Evolutionary conservation across 2,329 filamentous ascomycete genomes (phyloP).

Genomic region (Aotearoamyces nothofagi): DNA sequence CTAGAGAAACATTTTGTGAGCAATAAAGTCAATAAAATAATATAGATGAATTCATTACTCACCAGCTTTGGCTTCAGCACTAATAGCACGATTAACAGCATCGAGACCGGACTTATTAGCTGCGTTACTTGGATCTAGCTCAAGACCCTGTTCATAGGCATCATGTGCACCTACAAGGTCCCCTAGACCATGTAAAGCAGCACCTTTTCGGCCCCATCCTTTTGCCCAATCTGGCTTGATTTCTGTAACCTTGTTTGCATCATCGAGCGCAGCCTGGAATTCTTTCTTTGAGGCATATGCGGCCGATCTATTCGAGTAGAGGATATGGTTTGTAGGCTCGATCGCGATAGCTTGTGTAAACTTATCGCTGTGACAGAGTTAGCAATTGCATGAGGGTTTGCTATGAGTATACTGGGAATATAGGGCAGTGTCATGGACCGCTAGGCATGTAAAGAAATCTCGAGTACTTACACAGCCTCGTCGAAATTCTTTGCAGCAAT

Average conservation of each 20-base stretch:
- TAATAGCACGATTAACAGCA: conserved; percentile 76
- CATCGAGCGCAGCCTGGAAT: conserved; percentile 69
- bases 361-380: conserved; percentile 53
- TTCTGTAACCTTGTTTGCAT: conserved; percentile 86
- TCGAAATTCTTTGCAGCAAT: conserved; percentile 96
- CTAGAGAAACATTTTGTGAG: conserved; percentile 9
- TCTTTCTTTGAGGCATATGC: conserved; percentile 80
- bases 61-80: conserved; percentile 48
- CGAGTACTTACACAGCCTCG: conserved; percentile 68
- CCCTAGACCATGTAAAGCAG: conserved; percentile 74
- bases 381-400: conserved; percentile 7
- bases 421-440: no score
- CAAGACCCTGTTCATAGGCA: conserved; percentile 87
- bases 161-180: conserved; percentile 76
- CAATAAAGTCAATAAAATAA: no score
- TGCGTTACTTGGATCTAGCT: conserved; percentile 80
- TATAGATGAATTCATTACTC: no score
- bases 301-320: conserved; percentile 93
- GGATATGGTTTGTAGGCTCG: conserved; percentile 83
- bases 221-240: conserved; percentile 98
- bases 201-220: conserved; percentile 87
- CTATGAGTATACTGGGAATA: no score
- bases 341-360: conserved; percentile 87
- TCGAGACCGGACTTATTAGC: conserved; percentile 82
- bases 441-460: conserved; percentile 1